phyloP scores from a whole-genome alignment of 371 early-diverging fungal genomes.

The Mucor indicus region DNA sequence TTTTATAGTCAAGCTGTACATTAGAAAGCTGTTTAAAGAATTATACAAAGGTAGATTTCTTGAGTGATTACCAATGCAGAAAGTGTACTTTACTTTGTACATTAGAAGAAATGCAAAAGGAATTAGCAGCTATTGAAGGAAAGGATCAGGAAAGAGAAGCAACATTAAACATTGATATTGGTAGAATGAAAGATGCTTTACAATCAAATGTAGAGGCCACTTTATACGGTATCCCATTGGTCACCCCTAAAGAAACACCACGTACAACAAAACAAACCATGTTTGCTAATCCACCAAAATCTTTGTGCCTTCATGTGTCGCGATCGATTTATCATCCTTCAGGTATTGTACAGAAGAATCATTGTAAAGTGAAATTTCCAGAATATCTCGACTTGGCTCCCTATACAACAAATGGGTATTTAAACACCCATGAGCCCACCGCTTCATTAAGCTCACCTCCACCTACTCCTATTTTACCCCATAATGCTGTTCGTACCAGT shows the following conservation, averaged over 20 bases:
- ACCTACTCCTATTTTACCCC: conserved; percentile 20
- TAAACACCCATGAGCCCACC: conserved; percentile 42
- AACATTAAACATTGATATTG: conserved; percentile 24
- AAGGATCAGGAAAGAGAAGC: conserved; percentile 10
- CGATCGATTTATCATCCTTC: conserved; percentile 67
- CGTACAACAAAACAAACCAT: conserved; percentile 60
- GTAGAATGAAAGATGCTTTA: conserved; percentile 32
- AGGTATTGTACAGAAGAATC: conserved; percentile 68
- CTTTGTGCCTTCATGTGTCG: conserved; percentile 71
- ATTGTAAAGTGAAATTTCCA: conserved; percentile 57
- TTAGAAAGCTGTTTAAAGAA: conserved; percentile 65
- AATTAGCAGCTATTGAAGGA: conserved; percentile 16
- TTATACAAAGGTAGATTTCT: conserved; percentile 69
- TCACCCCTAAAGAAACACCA: conserved; percentile 22
- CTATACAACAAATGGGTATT: conserved; percentile 58
- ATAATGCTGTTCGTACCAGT: conserved; percentile 26
- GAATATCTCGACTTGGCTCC: conserved; percentile 63
- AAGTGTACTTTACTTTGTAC: conserved; percentile 70
- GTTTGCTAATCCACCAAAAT: conserved; percentile 63
- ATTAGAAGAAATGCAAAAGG: conserved; percentile 42
- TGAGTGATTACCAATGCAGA: conserved; percentile 73
- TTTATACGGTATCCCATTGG: conserved; percentile 37
- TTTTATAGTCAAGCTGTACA: conserved; percentile 46
- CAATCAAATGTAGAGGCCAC: conserved; percentile 35
- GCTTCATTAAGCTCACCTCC: conserved; percentile 37